Evolutionary conservation across 106 monocot genomes (phyloP).

Genomic region (Agapanthus africanus): DNA sequence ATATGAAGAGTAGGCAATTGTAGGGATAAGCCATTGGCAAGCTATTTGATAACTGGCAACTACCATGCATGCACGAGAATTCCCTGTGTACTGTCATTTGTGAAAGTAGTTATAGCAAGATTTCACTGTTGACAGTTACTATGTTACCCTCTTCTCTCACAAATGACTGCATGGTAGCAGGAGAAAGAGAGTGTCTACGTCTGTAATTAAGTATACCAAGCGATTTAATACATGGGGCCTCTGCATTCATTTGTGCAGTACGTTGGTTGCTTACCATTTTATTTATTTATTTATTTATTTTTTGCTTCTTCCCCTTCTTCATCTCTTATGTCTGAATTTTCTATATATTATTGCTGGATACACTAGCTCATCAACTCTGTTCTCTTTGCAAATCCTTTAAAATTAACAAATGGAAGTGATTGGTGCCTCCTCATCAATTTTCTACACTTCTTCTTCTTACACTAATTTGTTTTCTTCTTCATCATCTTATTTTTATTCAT

Average conservation of each 20-base stretch:
- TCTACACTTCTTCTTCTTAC: neutral
- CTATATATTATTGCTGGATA: neutral
- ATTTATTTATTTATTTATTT: neutral
- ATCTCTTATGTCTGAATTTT: neutral
- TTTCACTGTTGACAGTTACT: neutral
- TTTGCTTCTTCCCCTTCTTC: no score
- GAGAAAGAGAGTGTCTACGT: neutral
- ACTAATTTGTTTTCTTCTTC: neutral
- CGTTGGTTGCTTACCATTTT: slow-evolving; percentile 3
- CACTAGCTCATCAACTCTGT: neutral
- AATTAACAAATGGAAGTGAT: neutral
- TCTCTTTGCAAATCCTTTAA: neutral
- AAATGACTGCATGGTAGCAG: neutral
- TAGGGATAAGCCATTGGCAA: no score
- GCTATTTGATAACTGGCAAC: no score
- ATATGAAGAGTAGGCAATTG: no score
- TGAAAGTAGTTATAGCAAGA: no score
- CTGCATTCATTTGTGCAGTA: neutral
- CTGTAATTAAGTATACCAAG: neutral
- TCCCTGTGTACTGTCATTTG: no score
- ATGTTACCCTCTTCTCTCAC: no score
- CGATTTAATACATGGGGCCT: neutral
- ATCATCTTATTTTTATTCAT: neutral
- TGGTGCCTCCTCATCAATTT: neutral
- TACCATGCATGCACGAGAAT: no score